Conservation (phyloP, 345 rosid genomes). For the Citrus sp. region DNA sequence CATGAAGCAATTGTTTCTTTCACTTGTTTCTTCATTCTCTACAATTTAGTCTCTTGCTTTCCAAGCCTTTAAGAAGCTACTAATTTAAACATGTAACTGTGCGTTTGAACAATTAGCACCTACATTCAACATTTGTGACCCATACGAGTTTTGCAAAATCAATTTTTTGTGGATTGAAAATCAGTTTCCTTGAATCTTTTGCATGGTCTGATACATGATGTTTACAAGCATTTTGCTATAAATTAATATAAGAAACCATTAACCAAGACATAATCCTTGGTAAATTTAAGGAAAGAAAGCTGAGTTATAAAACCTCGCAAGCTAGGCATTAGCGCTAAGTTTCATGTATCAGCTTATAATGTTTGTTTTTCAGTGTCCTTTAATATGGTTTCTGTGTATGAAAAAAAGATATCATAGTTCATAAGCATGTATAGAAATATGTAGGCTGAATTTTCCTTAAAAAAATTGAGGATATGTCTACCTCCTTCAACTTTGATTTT, state of each 20-base stretch:
- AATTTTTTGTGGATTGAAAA: too few species aligned
- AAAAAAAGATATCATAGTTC: not conserved
- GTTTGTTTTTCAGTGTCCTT: not conserved
- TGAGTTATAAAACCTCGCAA: not conserved
- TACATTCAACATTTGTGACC: not conserved
- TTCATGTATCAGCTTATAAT: not conserved
- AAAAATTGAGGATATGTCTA: not conserved
- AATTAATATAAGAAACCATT: not conserved
- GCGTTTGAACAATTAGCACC: not conserved
- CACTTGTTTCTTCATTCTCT: not conserved
- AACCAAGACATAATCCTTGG: not conserved
- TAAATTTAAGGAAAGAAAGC: not conserved
- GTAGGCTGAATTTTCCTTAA: not conserved
- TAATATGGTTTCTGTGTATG: not conserved
- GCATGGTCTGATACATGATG: not conserved
- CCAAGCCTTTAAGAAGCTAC: not conserved
- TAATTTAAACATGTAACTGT: not conserved
- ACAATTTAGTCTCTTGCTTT: not conserved
- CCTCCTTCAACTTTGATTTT: not conserved
- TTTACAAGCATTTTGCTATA: not conserved
- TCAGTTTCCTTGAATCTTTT: not conserved
- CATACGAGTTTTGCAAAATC: not conserved
- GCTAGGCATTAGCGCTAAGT: not conserved
- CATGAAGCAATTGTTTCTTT: slow-evolving; percentile 1
- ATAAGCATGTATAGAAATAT: slow-evolving; percentile 8